Base-by-base conservation (phyloP, 2,329 filamentous ascomycete genomes). In the Sclerotiophoma versabilis region DNA sequence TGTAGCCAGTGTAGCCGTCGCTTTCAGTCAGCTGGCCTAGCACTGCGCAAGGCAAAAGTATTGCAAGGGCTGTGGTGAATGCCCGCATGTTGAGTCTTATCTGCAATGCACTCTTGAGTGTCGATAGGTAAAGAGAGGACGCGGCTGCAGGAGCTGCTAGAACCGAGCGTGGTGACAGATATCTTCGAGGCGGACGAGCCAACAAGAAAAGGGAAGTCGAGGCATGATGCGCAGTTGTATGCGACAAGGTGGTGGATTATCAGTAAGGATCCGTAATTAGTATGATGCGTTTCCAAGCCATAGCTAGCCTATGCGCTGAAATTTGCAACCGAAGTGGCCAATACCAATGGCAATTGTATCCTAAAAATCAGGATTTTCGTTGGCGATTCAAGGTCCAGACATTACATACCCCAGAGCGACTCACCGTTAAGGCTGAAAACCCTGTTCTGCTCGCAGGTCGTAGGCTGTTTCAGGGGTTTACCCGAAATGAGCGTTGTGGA, bases 1-100 rank as follows among this genome's bases (percentile, higher is more conserved):
- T 76, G 70, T 86, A 86, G 44, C 83, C 83, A 14, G 81, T 77
- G 66, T 87, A 87, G 57, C 83, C 83, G 54, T 73, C 75, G 44
- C 65, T 70, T 39, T 70, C 73, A 14, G 64, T 51, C 44, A 72
- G 59, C 45, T 73, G 71, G 22, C 68, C 59, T 49, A 68, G 66
- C 46, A 64, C 74, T 26, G 70, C 56, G 51, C 75, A 69, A 46
- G 65, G 68, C 43, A 78, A 59, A 51, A 76, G 56, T 45, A 73
- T 52, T 46, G 68, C 61, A 30, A 72, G 22, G 22, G 66, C 49
- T 15, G 67, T 60, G 34, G 68, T 57, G 37, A 70, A 53, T 30
- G 64, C 68, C 20, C 55, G 59, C 63, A 68, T 64, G 52, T 60
- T 73, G 48, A 45, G 4, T 22, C 4, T 19, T 15, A 27, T 29